Conservation (phyloP, 2,329 filamentous ascomycete species). For the Massarina eburnea region DNA sequence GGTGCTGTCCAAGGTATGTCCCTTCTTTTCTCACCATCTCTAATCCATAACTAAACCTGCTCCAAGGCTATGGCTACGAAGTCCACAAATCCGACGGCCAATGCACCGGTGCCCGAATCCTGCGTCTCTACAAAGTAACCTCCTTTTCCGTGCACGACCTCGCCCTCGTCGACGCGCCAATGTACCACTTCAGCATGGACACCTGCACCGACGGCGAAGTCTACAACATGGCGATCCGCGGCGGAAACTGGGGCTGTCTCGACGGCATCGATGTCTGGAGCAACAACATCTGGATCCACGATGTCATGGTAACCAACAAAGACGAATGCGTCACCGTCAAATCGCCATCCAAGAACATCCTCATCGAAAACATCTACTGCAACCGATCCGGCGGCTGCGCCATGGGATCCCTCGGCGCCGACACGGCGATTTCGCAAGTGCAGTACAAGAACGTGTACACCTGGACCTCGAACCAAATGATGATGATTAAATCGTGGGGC, state of each 20-base stretch:
- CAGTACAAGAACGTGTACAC: conserved; percentile 62
- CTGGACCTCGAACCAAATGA: conserved; percentile 62
- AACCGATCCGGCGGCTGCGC: conserved; percentile 63
- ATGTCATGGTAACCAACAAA: conserved; percentile 64
- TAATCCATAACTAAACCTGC: neutral
- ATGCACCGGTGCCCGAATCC: conserved; percentile 47
- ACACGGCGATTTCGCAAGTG: conserved; percentile 55
- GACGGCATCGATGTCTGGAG: conserved; percentile 61
- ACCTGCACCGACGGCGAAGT: conserved; percentile 56
- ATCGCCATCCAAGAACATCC: conserved; percentile 51
- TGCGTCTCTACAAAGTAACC: conserved; percentile 49
- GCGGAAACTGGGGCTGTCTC: conserved; percentile 54
- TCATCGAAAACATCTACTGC: conserved; percentile 64
- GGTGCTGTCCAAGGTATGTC: conserved; percentile 53
- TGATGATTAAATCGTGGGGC: conserved; percentile 64
- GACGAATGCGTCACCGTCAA: conserved; percentile 64
- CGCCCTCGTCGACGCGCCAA: conserved; percentile 51
- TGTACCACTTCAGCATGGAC: conserved; percentile 55
- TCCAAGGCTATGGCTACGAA: conserved; percentile 49
- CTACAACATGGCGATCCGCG: conserved; percentile 59
- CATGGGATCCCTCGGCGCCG: conserved; percentile 57
- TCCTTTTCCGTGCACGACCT: conserved; percentile 56
- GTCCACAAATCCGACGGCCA: conserved; percentile 47
- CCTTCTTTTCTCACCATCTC: neutral
- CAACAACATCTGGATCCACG: conserved; percentile 60